Evolutionary conservation across 805 yeast genomes (phyloP), one percentile per base, ranked within the genome.

Genomic region (Lipomyces chichibuensis): DNA sequence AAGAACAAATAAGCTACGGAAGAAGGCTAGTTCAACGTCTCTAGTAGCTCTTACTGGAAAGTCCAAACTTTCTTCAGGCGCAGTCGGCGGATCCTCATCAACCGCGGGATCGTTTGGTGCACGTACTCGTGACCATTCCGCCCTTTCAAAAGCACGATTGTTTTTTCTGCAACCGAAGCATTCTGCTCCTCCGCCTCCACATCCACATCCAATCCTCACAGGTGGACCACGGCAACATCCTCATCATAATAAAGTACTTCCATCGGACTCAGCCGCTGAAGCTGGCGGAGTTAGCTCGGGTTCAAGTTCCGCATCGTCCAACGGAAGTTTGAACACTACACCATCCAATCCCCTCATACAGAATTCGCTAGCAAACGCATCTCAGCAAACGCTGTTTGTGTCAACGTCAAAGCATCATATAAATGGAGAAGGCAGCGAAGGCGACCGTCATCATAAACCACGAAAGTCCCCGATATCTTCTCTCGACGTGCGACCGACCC

Each of bases 221-320:
- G 69, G 69, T 27, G 69, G 69, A n/a, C 51, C 59, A 11, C 58
- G 64, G 7, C 65, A 59, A 52, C 59, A 32, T 20, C 32, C 61
- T 13, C 67, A 61, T 29, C 69, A 60, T 51, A 29, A 29, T 5
- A 63, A 60, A 60, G 62, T 63, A 4, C 66, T 53, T 11, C 69
- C 55, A 9, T 23, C 53, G 2, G 37, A 57, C 20, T 9, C 33
- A 13, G 14, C 39, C 3, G n/a, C 49, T 46, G 46, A 6, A 58
- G 29, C 37, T 49, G 62, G 51, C n/a, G 56, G 37, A 35, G 60
- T 25, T 23, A 61, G 65, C 57, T 64, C 70, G 2, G 62, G 62
- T 11, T 64, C 68, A 25, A 64, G 68, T 53, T 64, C 68, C 4
- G 39, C 46, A 13, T 61, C 65, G 27, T 67, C 70, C 14, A 60